These are phyloP conservation scores for Theobroma grandiflorum DNA, from an alignment of 441 rosid genomes.

Conservation along the genomic window DNA sequence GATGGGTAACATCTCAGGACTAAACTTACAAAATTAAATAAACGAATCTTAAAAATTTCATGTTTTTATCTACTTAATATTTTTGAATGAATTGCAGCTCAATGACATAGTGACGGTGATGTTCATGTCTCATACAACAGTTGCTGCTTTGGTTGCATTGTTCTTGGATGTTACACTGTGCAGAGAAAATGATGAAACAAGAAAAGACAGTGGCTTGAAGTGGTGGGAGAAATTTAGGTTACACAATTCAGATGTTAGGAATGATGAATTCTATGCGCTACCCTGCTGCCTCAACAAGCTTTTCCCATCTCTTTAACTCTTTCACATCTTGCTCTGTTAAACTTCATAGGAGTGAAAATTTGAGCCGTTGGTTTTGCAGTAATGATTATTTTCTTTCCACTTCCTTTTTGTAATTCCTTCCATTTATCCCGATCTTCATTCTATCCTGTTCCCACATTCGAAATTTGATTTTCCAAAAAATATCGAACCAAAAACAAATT, in stretches of 20 bases:
- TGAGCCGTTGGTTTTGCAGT: too few relatives aligned
- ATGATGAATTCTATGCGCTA: constrained; percentile 69
- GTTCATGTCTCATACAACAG: constrained; percentile 61
- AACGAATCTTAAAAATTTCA: too few relatives aligned
- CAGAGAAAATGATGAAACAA: constrained; percentile 46
- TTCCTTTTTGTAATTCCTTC: too few relatives aligned
- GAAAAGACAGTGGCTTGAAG: constrained; percentile 60
- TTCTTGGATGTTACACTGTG: constrained; percentile 57
- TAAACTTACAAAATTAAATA: too few relatives aligned
- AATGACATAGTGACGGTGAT: constrained; percentile 57
- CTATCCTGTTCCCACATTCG: neutral
- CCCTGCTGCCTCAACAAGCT: constrained; percentile 58
- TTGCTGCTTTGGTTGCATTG: constrained; percentile 55
- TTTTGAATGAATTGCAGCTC: constrained; percentile 43
- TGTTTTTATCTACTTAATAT: neutral
- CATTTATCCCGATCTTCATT: too few relatives aligned
- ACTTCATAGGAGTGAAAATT: neutral
- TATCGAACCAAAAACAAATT: neutral
- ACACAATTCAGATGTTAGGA: constrained; percentile 63
- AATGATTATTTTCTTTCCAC: too few relatives aligned
- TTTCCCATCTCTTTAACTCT: constrained; percentile 53
- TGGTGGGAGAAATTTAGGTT: constrained; percentile 75
- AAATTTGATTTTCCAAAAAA: neutral
- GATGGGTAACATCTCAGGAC: constrained; percentile 39
- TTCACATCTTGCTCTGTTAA: too few relatives aligned